Evolutionary conservation across 2,329 filamentous ascomycete species (phyloP).

Genomic region (Fusarium sp.): DNA sequence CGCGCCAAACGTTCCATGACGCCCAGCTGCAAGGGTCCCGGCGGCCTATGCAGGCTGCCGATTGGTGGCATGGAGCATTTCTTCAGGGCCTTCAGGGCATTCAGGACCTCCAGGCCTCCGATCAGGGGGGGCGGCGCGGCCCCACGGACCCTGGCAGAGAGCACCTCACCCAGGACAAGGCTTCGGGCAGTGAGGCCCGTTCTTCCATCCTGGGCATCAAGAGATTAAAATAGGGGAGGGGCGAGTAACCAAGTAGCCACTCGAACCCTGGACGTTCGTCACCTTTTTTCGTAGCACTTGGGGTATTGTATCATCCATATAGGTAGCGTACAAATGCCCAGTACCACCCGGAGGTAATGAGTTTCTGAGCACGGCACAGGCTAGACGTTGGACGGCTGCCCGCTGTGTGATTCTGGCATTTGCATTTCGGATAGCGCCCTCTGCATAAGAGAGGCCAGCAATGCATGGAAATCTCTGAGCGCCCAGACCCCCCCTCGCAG

Average conservation of each 20-base stretch:
- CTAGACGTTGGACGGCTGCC: background rate
- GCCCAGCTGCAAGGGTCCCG: conserved; percentile 30
- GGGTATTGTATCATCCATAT: conserved; percentile 18
- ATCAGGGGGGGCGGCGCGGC: conserved; percentile 22
- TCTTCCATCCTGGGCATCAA: conserved; percentile 20
- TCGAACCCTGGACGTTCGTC: conserved; percentile 18
- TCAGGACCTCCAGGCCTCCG: conserved; percentile 5
- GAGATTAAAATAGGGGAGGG: conserved; percentile 34
- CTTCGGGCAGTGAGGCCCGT: conserved; percentile 1
- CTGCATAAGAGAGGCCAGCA: conserved; percentile 20
- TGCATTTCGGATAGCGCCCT: background rate
- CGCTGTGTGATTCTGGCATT: background rate
- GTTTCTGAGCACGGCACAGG: background rate
- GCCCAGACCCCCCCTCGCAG: conserved; percentile 5
- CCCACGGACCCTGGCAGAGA: background rate
- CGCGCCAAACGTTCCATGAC: conserved; percentile 40
- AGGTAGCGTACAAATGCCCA: background rate
- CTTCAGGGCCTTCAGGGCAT: conserved; percentile 16
- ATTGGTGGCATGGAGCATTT: conserved; percentile 41
- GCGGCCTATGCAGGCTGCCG: conserved; percentile 23
- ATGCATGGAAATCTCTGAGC: conserved; percentile 26
- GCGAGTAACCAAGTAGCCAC: conserved; percentile 13
- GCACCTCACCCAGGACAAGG: background rate
- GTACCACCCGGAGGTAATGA: conserved; percentile 1
- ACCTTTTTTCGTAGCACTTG: conserved; percentile 13